Conservation (phyloP, 768 basidiomycete species). For the Russula griseocarnosa region DNA sequence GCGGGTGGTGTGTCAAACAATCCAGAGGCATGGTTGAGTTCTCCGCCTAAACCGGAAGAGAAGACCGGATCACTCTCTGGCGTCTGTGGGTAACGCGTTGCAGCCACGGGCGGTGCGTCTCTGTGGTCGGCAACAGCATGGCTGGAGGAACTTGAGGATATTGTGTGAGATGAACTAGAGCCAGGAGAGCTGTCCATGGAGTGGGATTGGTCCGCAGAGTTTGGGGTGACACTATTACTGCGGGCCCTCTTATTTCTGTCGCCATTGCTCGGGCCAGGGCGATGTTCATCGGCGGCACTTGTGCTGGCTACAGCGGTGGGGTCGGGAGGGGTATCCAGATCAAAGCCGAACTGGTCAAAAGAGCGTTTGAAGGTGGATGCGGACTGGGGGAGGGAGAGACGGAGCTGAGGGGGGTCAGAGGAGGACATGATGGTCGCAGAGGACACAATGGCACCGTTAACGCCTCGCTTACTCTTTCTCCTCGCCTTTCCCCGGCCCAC, state of each 20-base stretch:
- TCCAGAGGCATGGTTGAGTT: neutral
- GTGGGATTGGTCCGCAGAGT: slow-evolving; percentile 15
- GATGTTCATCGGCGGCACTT: slow-evolving; percentile 30
- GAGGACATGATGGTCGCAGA: slow-evolving; percentile 32
- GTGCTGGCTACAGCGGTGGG: slow-evolving; percentile 31
- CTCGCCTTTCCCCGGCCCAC: slow-evolving; percentile 4
- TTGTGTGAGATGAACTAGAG: slow-evolving; percentile 18
- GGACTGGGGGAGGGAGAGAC: slow-evolving; percentile 47
- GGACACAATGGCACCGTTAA: slow-evolving; percentile 13
- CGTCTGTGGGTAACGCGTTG: slow-evolving; percentile 10
- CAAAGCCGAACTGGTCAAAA: slow-evolving; percentile 55
- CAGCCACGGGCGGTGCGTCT: slow-evolving; percentile 4
- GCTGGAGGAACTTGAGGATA: slow-evolving; percentile 12
- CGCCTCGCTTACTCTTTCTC: neutral
- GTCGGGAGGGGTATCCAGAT: slow-evolving; percentile 46
- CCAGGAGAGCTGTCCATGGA: slow-evolving; percentile 15
- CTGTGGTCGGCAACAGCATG: slow-evolving; percentile 11
- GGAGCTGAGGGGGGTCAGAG: slow-evolving; percentile 47
- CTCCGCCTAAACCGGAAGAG: slow-evolving; percentile 7
- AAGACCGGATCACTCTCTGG: slow-evolving; percentile 8
- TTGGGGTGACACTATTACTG: slow-evolving; percentile 23
- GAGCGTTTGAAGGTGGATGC: slow-evolving; percentile 58
- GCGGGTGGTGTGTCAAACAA: slow-evolving; percentile 10
- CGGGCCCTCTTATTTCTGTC: slow-evolving; percentile 28
- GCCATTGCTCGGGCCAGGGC: slow-evolving; percentile 22